Evolutionary conservation across 768 basidiomycete genomes (phyloP).

Genomic region (Termitomyces sp.): DNA sequence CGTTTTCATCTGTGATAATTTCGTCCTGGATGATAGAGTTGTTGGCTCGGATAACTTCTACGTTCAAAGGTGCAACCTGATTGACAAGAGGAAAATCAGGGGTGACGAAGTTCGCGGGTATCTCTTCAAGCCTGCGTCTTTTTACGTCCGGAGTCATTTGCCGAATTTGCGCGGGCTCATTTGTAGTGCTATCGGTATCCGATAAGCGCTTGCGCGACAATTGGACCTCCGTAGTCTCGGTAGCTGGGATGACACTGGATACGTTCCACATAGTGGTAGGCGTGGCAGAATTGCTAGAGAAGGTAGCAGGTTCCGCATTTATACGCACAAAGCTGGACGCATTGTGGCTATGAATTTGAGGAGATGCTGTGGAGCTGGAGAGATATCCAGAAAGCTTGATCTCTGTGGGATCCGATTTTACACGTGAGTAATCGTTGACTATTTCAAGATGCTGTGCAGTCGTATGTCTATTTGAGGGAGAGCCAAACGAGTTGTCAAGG

Average conservation of each 20-base stretch:
- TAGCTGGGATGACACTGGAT: not conserved
- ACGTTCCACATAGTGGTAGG: not conserved
- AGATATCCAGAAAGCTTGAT: not conserved
- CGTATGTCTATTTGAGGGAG: not conserved
- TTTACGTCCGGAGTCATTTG: conserved; percentile 10
- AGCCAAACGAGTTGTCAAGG: conserved; percentile 8
- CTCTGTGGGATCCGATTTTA: not conserved
- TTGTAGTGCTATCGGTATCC: conserved; percentile 11
- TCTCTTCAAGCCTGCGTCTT: conserved; percentile 23
- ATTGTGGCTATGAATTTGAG: not conserved
- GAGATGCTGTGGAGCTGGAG: not conserved
- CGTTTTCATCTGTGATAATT: not conserved
- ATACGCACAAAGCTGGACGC: not conserved
- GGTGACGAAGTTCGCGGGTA: conserved; percentile 13
- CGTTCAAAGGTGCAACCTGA: not conserved
- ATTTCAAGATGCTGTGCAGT: not conserved
- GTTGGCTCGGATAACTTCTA: not conserved
- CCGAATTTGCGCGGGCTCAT: not conserved
- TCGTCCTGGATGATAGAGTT: not conserved
- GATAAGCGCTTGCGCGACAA: conserved; percentile 34
- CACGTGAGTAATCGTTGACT: not conserved
- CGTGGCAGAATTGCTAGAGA: not conserved
- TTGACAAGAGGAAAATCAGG: conserved; percentile 9
- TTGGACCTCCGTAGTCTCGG: conserved; percentile 23
- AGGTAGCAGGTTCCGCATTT: not conserved